Conservation (phyloP, 2,329 filamentous ascomycete species). For the Rachicladosporium sp. region DNA sequence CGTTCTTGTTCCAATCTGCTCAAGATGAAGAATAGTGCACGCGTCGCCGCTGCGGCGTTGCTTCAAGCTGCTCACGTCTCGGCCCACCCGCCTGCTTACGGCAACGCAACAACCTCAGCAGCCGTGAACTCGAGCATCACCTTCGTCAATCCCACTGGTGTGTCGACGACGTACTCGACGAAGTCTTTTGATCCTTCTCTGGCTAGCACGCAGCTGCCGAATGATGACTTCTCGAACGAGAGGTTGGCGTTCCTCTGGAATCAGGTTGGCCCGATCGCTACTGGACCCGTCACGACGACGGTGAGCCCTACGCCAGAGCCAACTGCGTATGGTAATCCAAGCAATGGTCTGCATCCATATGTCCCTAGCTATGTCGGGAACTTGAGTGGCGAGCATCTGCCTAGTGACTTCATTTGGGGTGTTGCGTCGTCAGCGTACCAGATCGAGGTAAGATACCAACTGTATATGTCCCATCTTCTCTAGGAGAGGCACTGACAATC, state of each 20-base stretch:
- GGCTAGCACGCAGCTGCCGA: constrained; percentile 30
- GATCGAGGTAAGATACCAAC: constrained; percentile 10
- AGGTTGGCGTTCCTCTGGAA: constrained; percentile 29
- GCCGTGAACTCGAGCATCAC: constrained; percentile 7
- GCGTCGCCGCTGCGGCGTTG: too few species aligned
- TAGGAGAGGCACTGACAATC: neutral
- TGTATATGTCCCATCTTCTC: neutral
- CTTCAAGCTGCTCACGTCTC: too few species aligned
- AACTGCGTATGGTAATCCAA: constrained; percentile 20
- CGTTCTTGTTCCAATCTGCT: too few species aligned
- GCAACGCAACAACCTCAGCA: too few species aligned
- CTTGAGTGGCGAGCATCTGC: constrained; percentile 25
- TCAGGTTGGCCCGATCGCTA: constrained; percentile 16
- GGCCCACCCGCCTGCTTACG: too few species aligned
- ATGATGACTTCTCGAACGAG: constrained; percentile 36
- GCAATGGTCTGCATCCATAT: constrained; percentile 28
- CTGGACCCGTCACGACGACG: constrained; percentile 16
- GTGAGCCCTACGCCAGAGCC: constrained; percentile 22
- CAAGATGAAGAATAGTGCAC: too few species aligned
- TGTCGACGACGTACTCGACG: constrained; percentile 17
- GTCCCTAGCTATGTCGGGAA: constrained; percentile 25
- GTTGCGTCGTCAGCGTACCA: constrained; percentile 17
- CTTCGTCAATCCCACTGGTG: constrained; percentile 21
- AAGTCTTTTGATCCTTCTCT: constrained; percentile 31
- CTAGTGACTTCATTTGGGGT: constrained; percentile 7